Evolutionary conservation across 306 rosid species (phyloP), one percentile per base, ranked within the genome.

Genomic region (Comarum palustre): DNA sequence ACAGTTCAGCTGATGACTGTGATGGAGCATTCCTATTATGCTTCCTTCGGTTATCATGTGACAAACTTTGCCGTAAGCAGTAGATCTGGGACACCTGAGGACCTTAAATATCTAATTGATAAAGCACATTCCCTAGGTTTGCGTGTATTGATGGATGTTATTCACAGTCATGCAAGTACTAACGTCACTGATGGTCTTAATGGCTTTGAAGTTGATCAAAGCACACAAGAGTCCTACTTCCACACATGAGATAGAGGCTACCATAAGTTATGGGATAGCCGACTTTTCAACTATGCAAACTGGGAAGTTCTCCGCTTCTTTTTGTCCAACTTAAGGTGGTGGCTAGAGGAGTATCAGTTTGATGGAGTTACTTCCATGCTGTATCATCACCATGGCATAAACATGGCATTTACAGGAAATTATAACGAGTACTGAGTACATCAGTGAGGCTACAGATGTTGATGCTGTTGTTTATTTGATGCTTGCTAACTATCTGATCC

Each of bases 291-390:
- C 78, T 93, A 93, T 86, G 89, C 92, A 38, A 93, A 93, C 77
- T 93, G 98, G 98, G 98, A 93, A 86, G 98, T 93, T 72, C 93
- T 93, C 72, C 98, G 98, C 77, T 91, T 93, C 76, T 90, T 93
- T 81, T 80, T 93, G 65, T 93, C 98, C 68, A 93, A 91, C 88
- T 69, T 91, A 79, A 84, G 93, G 62, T 93, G 98, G 97, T 93
- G 98, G 98, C 80, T 93, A 71, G 96, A 93, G 76, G 97, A 93
- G 86, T 93, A 67, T 82, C 83, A 84, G 51, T 89, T 93, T 83
- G 98, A 93, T 88, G 98, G 98, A 64, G 88, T 91, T 57, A 93
- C 98, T 51, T 93, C 98, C 39, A 93, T 93, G 98, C 64, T 93
- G 77, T 93, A 93, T 80, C 97, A 93, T 84, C 98, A 93, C 81